Percentiles rank a stretch among this genome's conserved stretches.
These are phyloP conservation scores for Xylariaceae sp. DNA, from an alignment of 2,329 filamentous ascomycete species.

Conservation along the genomic window DNA sequence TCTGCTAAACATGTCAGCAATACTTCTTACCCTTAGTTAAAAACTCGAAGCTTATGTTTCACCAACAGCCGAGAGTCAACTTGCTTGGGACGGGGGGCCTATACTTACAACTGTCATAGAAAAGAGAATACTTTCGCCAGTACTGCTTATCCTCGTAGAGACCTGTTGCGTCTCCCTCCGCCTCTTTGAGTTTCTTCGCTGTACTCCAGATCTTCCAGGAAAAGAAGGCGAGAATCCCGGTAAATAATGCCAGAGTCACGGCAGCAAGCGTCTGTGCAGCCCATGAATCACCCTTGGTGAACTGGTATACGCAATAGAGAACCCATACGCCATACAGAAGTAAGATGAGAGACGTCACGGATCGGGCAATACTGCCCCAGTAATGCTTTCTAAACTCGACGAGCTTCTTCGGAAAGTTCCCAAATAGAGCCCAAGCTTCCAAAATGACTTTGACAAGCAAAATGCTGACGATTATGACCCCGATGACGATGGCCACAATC, in stretches of 20 bases:
- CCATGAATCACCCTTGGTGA: conserved; percentile 92
- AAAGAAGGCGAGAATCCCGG: conserved; percentile 77
- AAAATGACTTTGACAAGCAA: conserved; percentile 88
- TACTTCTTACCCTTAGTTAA: too few species aligned
- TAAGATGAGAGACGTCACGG: conserved; percentile 85
- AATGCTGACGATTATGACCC: conserved; percentile 78
- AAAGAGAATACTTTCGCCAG: conserved; percentile 94
- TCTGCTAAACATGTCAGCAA: conserved; percentile 34
- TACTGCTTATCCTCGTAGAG: conserved; percentile 87
- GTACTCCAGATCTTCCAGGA: conserved; percentile 77
- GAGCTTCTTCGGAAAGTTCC: conserved; percentile 76
- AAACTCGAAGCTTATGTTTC: too few species aligned
- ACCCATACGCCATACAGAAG: conserved; percentile 94
- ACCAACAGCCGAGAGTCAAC: too few species aligned
- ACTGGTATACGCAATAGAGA: conserved; percentile 93
- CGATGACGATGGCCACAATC: conserved; percentile 83
- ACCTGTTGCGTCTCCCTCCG: conserved; percentile 67
- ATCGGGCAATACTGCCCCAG: conserved; percentile 87
- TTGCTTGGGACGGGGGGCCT: too few species aligned
- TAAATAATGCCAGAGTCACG: conserved; percentile 78
- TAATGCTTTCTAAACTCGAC: conserved; percentile 90
- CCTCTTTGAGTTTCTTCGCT: conserved; percentile 69
- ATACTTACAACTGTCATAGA: conserved; percentile 74
- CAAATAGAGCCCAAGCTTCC: conserved; percentile 87
- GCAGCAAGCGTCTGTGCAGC: conserved; percentile 81